Conservation (phyloP, 257 asterid species). For the Ophiorrhiza pumila region DNA sequence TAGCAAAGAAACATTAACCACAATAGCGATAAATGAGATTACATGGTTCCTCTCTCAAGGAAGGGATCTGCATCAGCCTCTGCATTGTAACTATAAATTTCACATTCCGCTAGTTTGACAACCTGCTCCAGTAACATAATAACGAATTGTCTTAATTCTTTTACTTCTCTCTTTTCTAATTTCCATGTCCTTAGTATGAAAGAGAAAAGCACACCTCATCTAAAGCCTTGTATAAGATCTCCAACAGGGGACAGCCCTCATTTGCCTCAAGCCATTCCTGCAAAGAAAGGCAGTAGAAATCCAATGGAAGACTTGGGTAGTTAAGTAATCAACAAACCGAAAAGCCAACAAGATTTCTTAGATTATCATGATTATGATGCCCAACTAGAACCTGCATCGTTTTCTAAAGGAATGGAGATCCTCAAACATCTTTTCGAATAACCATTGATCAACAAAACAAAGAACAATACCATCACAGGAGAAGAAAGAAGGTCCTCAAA, state of each 20-base stretch:
- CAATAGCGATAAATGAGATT: constrained; percentile 16
- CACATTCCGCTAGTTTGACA: constrained; percentile 81
- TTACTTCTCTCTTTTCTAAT: background rate
- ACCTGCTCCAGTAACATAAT: constrained; percentile 53
- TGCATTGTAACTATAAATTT: constrained; percentile 83
- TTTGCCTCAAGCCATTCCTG: constrained; percentile 88
- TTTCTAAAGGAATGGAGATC: background rate
- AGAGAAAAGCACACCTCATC: constrained; percentile 71
- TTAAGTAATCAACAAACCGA: background rate
- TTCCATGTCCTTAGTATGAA: background rate
- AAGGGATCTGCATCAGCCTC: constrained; percentile 88
- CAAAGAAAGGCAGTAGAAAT: constrained; percentile 19
- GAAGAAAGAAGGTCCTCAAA: background rate
- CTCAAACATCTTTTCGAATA: background rate
- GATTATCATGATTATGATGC: background rate
- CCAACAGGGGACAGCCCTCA: constrained; percentile 58
- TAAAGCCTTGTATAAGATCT: constrained; percentile 70
- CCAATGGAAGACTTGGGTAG: background rate
- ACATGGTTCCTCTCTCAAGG: constrained; percentile 89
- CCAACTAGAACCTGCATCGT: too few relatives aligned
- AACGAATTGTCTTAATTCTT: constrained; percentile 1
- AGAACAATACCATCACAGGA: background rate
- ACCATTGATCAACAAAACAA: background rate
- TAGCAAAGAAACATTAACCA: background rate
- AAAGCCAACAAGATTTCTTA: background rate